Evolutionary conservation across 352 stramenopile genomes (phyloP).

Genomic region (Pythium biforme): DNA sequence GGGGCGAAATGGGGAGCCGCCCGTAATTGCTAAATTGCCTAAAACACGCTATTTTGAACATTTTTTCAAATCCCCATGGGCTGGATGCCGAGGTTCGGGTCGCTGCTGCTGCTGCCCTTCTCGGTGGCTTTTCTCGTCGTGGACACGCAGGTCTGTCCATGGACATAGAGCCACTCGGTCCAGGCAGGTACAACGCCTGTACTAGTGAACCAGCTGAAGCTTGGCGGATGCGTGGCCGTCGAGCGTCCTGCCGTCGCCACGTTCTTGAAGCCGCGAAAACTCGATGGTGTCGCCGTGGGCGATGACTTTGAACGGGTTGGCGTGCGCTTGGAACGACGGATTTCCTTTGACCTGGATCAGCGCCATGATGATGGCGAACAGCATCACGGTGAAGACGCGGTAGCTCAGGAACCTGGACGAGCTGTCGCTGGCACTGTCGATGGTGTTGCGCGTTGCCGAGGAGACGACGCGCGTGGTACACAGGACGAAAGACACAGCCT

Average conservation of each 20-base stretch:
- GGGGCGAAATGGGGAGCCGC: slow-evolving; percentile 21
- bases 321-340: slow-evolving; percentile 42
- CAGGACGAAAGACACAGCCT: slow-evolving; percentile 34
- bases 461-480: slow-evolving; percentile 33
- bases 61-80: not conserved
- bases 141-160: too few species aligned
- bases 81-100: not conserved
- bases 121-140: too few species aligned
- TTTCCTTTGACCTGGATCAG: slow-evolving; percentile 31
- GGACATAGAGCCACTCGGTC: too few species aligned
- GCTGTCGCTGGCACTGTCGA: slow-evolving; percentile 52
- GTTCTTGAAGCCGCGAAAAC: too few species aligned
- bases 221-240: too few species aligned
- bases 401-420: slow-evolving; percentile 48
- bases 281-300: slow-evolving; percentile 37
- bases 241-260: too few species aligned
- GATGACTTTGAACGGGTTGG: slow-evolving; percentile 23
- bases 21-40: slow-evolving; percentile 1
- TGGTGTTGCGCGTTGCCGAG: slow-evolving; percentile 29
- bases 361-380: slow-evolving; percentile 38
- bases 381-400: slow-evolving; percentile 49
- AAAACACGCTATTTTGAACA: not conserved
- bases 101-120: slow-evolving; percentile 27
- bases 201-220: too few species aligned
- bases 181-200: too few species aligned